A percentile compares a stretch with the other conserved stretches of the same genome.
phyloP scores from a whole-genome alignment of 2,329 filamentous ascomycete genomes.

The Verticillium dahliae region DNA sequence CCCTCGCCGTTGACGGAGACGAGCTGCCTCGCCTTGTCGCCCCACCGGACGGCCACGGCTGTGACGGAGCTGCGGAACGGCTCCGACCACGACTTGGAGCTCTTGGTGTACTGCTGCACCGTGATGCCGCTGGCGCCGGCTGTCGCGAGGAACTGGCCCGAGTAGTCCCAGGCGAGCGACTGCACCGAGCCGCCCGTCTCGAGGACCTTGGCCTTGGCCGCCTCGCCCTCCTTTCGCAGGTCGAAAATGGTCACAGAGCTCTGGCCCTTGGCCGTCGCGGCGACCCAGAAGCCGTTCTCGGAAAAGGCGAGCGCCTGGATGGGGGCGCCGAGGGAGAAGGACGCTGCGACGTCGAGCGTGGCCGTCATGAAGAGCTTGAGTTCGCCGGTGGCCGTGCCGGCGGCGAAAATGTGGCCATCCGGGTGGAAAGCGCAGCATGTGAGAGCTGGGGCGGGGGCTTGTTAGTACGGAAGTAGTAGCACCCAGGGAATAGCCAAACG shows the following conservation, averaged over 20 bases:
- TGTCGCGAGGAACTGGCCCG: constrained; percentile 83
- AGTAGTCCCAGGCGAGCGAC: constrained; percentile 85
- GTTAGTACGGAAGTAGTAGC: background rate
- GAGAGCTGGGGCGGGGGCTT: constrained; percentile 44
- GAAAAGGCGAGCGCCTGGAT: constrained; percentile 79
- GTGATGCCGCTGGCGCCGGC: constrained; percentile 74
- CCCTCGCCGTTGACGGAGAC: constrained; percentile 71
- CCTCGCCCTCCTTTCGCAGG: constrained; percentile 82
- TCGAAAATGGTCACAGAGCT: constrained; percentile 83
- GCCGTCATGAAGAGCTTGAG: constrained; percentile 88
- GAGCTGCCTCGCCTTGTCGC: constrained; percentile 64
- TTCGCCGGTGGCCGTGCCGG: constrained; percentile 70
- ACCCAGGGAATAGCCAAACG: constrained; percentile 24
- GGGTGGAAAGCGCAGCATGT: constrained; percentile 84
- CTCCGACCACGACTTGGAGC: constrained; percentile 83
- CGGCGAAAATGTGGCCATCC: constrained; percentile 89
- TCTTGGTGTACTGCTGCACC: constrained; percentile 85
- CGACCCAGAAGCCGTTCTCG: constrained; percentile 96
- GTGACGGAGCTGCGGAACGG: constrained; percentile 70
- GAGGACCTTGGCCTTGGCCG: constrained; percentile 73
- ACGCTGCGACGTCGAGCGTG: constrained; percentile 68
- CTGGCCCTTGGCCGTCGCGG: constrained; percentile 71
- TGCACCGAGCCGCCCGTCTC: constrained; percentile 76
- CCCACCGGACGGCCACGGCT: constrained; percentile 72
- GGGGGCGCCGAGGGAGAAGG: constrained; percentile 62